Evolutionary conservation across 2,329 filamentous ascomycete genomes (phyloP), one percentile per base, ranked within the genome.

Genomic region (Triangularia verruculosa): DNA sequence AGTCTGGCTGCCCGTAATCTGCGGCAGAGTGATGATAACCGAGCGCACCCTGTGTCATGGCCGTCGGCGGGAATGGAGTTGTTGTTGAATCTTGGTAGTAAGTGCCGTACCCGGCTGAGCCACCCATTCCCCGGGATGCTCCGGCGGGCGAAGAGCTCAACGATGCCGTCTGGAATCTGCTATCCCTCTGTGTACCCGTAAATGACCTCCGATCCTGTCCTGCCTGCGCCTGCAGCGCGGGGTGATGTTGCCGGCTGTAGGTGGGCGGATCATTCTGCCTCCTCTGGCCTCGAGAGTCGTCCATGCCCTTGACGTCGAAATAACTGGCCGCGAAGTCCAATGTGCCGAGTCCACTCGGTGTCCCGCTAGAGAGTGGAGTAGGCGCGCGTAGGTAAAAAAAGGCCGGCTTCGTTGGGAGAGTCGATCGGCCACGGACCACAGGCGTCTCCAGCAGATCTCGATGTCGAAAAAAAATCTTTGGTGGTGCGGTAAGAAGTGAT

Each of bases 221-320:
- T 59, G 82, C 76, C 60, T 81, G 76, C 66, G 84, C 78, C 69
- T 83, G 80, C 68, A 81, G 72, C 65, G 80, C 74, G 47, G 73
- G 73, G 52, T 74, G 70, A 69, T 83, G 86, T 77, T 83, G 80
- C 59, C 80, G 75, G 74, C 80, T 82, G 78, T 89, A 88, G 77
- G 84, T 80, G 75, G 86, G 83, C 78, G 84, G 82, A 78, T 90
- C 90, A 84, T 89, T 86, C 81, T 90, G 89, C 84, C 90, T 89
- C 81, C 87, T 84, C 74, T 86, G 83, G 75, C 85, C 86, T 78
- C 85, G 86, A 80, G 88, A 86, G 79, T 90, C 87, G 82, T 94
- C 91, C 91, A 95, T 95, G 75, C 86, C 87, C 78, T 78, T 75
- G 22, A 20, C 28, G 80, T 81, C 76, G 73, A 79, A 78, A 76